Percentiles rank a stretch among this genome's conserved stretches.
Conservation (phyloP, 1,139 yeast species). For the Debaryomyces sp. region DNA sequence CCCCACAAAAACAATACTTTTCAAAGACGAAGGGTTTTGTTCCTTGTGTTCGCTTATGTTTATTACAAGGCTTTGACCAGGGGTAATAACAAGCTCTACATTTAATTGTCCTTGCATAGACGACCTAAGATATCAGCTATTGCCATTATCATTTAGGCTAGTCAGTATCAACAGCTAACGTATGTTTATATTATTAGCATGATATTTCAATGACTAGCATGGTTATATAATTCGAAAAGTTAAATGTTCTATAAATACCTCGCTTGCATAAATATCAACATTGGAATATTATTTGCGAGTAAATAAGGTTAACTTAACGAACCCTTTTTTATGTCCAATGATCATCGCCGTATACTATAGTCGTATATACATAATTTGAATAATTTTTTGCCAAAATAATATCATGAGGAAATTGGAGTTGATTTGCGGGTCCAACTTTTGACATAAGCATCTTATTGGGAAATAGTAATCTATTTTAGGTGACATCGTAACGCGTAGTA, state of each 20-base stretch:
- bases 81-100: neutral
- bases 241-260: neutral
- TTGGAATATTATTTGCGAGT: neutral
- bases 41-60: neutral
- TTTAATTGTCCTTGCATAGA: neutral
- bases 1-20: neutral
- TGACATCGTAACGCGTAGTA: neutral
- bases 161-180: neutral
- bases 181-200: neutral
- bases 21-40: neutral
- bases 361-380: neutral
- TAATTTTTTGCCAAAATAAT: neutral
- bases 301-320: neutral
- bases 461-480: neutral
- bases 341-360: neutral
- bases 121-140: neutral
- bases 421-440: neutral
- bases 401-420: neutral
- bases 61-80: neutral
- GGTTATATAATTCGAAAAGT: neutral
- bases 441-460: neutral
- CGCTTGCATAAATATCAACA: neutral
- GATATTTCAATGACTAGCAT: neutral
- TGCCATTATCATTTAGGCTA: neutral
- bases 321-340: neutral